Evolutionary conservation across 164 flowering plant genomes (phyloP), one percentile per base, ranked within the genome.

Genomic region (Dillenia turbinata): DNA sequence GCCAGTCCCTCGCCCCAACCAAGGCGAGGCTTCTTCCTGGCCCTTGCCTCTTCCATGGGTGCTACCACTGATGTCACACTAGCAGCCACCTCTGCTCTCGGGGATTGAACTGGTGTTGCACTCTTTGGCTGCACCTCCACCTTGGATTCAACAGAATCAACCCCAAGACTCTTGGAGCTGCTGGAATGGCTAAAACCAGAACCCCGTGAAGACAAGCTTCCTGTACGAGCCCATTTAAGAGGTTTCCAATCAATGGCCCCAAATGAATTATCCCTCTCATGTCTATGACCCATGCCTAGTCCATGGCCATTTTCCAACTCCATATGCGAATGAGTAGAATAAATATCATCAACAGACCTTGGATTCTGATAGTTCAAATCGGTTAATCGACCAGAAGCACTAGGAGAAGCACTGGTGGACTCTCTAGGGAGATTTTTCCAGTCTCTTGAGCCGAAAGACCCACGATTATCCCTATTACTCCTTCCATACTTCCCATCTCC

Each of bases 1-100:
- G 99, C 99, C 73, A 95, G 81, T 48, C 99, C 99, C 71, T 95
- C 92, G 40, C 99, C 99, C 98, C 98, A 95, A 22, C 90, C 89
- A 56, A 95, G 98, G 15, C 99, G 90, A 49, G 84, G 93, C 72
- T 89, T 95, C 82, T 95, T 95, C 78, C 83, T 78, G 33, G 89
- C 73, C 49, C 73, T 61, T 10, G 78, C 69, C 40, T 84, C 95
- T 24, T 86, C 97, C 17, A 59, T 64, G 0, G 78, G 69, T 2
- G 65, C 66, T 45, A 72, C 49, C 57, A 85, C 49, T 57, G 86
- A 69, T 17, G 80, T 54, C 15, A 59, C 71, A 71, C 71, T 79
- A 6, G 80, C 75, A 64, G 69, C 67, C 63, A 78, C 82, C 68
- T 86, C 90, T 19, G 77, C 81, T 2, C 91, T 67, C 50, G 86